phyloP scores from a whole-genome alignment of 1,284 basidiomycete species.

The Naganishia sp. region DNA sequence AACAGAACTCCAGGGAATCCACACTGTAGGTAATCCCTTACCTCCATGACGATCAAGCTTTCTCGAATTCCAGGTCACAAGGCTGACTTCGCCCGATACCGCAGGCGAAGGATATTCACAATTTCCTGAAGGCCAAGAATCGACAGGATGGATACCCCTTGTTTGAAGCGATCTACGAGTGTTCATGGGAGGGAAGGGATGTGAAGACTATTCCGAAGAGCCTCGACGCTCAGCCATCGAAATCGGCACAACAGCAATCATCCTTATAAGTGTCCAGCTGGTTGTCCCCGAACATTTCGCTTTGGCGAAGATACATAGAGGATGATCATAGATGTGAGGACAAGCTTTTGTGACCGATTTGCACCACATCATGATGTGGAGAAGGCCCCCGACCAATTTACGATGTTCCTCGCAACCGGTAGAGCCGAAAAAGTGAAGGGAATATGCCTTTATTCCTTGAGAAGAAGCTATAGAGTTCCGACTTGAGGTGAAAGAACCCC shows the following conservation, averaged over 20 bases:
- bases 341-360: not conserved
- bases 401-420: too few relatives aligned
- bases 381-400: too few relatives aligned
- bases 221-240: constrained; percentile 32
- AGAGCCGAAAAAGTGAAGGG: too few relatives aligned
- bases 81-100: too few relatives aligned
- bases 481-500: too few relatives aligned
- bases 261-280: not conserved
- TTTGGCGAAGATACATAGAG: not conserved
- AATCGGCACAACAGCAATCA: not conserved
- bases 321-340: not conserved
- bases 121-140: constrained; percentile 57
- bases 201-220: constrained; percentile 52
- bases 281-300: not conserved
- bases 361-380: too few relatives aligned
- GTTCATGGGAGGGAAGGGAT: constrained; percentile 52
- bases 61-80: not conserved
- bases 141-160: constrained; percentile 59
- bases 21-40: constrained; percentile 47
- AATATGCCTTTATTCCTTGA: too few relatives aligned
- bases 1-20: constrained; percentile 57
- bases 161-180: constrained; percentile 58
- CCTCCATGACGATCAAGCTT: not conserved
- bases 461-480: too few relatives aligned
- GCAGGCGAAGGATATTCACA: constrained; percentile 56